Evolutionary conservation across 768 basidiomycete species (phyloP), one percentile per base, ranked within the genome.

Genomic region (Leccinum ochraceum): DNA sequence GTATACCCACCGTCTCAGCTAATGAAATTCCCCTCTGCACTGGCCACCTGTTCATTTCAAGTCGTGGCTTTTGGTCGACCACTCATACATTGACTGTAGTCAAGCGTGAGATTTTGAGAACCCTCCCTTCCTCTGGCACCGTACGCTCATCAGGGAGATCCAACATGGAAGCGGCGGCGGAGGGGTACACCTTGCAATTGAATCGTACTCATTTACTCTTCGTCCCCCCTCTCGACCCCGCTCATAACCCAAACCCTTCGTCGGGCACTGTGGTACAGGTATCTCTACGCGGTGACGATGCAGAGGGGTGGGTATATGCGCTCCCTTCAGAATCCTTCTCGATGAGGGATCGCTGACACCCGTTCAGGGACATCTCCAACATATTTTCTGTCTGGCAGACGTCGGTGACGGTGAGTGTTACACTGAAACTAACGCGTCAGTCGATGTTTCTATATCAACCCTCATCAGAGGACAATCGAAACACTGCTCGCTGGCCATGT

Each of bases 161-260:
- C 44, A 22, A 28, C 2, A 58, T 58, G 59, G 44, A 49, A 16
- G 22, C 22, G 22, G 20, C 28, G 22, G 17, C 28, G 22, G 49
- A 58, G 26, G 34, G 37, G 22, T 68, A 69, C 61, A 17, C 49
- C 34, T 48, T 72, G 13, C 56, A 60, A 13, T 14, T 68, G 16
- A 63, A 73, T 13, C 68, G 64, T 53, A 72, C 71, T 14, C 68
- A 63, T 22, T 37, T 72, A 14, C 65, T 72, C 39, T 71, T 70
- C 56, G 52, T 72, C 4, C 71, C 69, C 17, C 6, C 54, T 13
- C 39, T 57, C 48, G 36, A 22, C 4, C 49, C 22, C 24, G 37
- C 42, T 54, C 50, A 17, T 22, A 44, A 50, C 24, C 37, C 30
- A 6, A 51, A 32, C 16, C 28, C 13, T 42, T 26, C 55, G 9